Evolutionary conservation across 257 asterid genomes (phyloP).

Genomic region (Solanum ossicruentum): DNA sequence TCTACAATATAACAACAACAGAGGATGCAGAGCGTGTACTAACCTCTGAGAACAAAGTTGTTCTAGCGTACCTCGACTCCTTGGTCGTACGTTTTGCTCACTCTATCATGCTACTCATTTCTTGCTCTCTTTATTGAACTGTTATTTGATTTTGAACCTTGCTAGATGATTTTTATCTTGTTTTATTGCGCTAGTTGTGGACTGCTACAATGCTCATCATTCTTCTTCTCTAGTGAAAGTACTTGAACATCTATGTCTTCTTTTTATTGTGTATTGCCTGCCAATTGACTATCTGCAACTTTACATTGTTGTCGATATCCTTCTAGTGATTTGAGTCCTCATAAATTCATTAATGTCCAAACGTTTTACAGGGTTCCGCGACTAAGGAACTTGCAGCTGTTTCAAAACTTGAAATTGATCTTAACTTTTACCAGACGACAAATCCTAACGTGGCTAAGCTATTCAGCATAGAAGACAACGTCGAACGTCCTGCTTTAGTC

Average conservation of each 20-base stretch:
- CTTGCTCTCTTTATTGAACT: not conserved
- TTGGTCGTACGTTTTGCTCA: conserved; percentile 47
- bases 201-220: not conserved
- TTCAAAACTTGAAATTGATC: conserved; percentile 61
- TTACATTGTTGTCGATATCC: not conserved
- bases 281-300: not conserved
- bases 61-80: conserved; percentile 55
- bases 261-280: not conserved
- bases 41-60: conserved; percentile 45
- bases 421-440: conserved; percentile 63
- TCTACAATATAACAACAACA: conserved; percentile 40
- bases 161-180: not conserved
- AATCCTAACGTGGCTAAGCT: conserved; percentile 61
- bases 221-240: not conserved
- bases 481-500: conserved; percentile 59
- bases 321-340: not conserved
- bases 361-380: conserved; percentile 42
- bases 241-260: not conserved
- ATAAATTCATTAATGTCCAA: not conserved
- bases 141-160: not conserved
- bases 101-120: not conserved
- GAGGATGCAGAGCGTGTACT: conserved; percentile 72
- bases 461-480: conserved; percentile 46
- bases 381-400: conserved; percentile 72
- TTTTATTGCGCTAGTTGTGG: not conserved